Base-by-base conservation (phyloP, 2,329 filamentous ascomycete species). In the Tothia fuscella region DNA sequence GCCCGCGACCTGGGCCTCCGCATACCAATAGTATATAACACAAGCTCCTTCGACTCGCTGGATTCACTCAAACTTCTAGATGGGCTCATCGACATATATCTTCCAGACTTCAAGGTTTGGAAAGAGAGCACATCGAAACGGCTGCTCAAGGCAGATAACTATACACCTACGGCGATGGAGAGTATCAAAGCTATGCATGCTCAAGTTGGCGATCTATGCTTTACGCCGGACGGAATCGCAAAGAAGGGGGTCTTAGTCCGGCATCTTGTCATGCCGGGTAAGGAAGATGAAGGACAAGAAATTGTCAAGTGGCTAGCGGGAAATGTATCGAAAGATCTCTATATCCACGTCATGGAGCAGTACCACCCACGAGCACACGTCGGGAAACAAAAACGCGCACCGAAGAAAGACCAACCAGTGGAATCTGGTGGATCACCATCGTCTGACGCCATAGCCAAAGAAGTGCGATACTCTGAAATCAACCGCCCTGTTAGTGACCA, bases 31-130 rank as follows among this genome's bases (percentile, higher is more conserved):
- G 71, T 93, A 25, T 91, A 93, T 67, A 93, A 93, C 54, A 88
- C 83, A 0, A 87, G 80, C 0, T 78, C 80, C 9, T 93, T 83
- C 53, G 85, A 93, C 60, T 85, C 79, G 1, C 63, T 80, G 1
- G 78, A 76, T 2, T 86, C 80, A 1, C 64, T 93, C 1, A 61
- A 76, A 45, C 66, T 91, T 6, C 71, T 93, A 51, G 78, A 91
- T 50, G 84, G 84, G 0, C 64, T 93, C 21, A 76, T 91, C 0
- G 84, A 91, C 56, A 86, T 93, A 33, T 93, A 91, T 55, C 66
- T 93, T n/a, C 80, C 84, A 0, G 84, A 93, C 55, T 91, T 91
- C 66, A 91, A 93, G 58, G 76, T 88, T 7, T 91, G 82, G 83
- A 72, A 72, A 21, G 58, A 68, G 2, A 64, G 58, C 17, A 80